Base-by-base conservation (phyloP, 2,329 filamentous ascomycete genomes). In the Colletotrichum tropicicola region DNA sequence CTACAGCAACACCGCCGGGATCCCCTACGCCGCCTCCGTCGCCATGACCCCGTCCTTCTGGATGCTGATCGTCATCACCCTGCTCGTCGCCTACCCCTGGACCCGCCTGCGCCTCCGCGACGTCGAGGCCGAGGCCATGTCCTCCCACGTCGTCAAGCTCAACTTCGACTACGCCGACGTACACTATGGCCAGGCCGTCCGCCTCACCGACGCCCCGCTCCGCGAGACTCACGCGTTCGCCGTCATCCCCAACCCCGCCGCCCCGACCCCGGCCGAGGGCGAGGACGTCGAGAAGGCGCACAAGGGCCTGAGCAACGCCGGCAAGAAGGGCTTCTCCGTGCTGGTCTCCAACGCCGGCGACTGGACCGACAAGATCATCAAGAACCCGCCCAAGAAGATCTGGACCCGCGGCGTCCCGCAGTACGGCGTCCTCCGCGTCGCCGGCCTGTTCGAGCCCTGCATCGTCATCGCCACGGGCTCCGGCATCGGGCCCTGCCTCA, bases 171-270 rank as follows among this genome's bases (percentile, higher is more conserved):
- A 91, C 76, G 84, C 85, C 17, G 82, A 85, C 21, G 87, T 88
- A 8, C 82, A 85, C 55, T 82, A 84, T 61, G 83, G 87, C 67
- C 83, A 85, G 60, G 84, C 83, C 47, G 81, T 87, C 55, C 87
- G 90, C 41, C 77, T 93, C 23, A 86, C 90, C 3, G 83, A 85
- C 56, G 81, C 83, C 8, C 91, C 91, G 0, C 80, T 93, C 39
- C 77, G 84, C 8, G 91, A 94, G 76, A 92, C 90, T 83, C 92
- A 94, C 77, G 87, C 89, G 0, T 94, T 94, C 72, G 92, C 91
- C 44, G 90, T 89, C 1, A 91, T 94, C 65, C 88, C 91, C 1
- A 84, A 87, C 64, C 82, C 85, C 3, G 39, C 19, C n/a, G 48
- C 67, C 4, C 17, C 59, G 15, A 27, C 35, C 19, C 10, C 39